Evolutionary conservation across 2,329 filamentous ascomycete genomes (phyloP), one percentile per base, ranked within the genome.

Genomic region (Arthroderma sp.): DNA sequence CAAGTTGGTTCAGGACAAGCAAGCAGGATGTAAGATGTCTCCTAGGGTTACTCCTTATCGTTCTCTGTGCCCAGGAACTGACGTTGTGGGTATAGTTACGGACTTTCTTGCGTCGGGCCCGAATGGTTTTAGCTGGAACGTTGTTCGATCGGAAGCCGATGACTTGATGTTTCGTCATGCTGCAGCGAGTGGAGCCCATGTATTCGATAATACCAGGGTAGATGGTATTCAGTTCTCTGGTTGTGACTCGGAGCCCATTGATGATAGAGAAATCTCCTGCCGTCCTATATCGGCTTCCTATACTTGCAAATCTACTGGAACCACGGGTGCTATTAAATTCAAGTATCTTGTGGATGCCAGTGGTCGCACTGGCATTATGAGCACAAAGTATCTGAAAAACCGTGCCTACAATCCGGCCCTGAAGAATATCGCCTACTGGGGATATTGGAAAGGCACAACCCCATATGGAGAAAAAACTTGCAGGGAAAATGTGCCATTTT

Each of bases 341-440:
- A 56, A 72, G 4, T 73, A 72, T 44, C 38, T 74, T 11, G 53
- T 74, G 0, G 70, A 75, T 53, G 71, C 71, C 0, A 68, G 60
- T 42, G 71, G 72, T 2, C 60, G 71, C 8, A 49, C 47, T 0
- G 71, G 70, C 2, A 40, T 74, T 3, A 15, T 74, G 7, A 64
- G 57, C 40, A 74, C 68, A 15, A 70, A 70, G 50, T 72, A 73
- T 49, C 45, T 69, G 27, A 72, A 70, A 55, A 70, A 71, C 50
- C 64, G 71, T 1, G 58, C 54, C 3, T 68, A 59, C 50, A 75
- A 73, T 51, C 49, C 68, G 34, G 65, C 60, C 0, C 56, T 74
- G 15, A 72, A 73, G 56, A 74, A 72, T 45, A 47, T 72, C 6
- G 70, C 72, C 4, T 66, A 49, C 42, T 74, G 70, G 71, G 66